Conservation (phyloP, 2,329 filamentous ascomycete species). For the Aspergillus brunneoviolaceus region DNA sequence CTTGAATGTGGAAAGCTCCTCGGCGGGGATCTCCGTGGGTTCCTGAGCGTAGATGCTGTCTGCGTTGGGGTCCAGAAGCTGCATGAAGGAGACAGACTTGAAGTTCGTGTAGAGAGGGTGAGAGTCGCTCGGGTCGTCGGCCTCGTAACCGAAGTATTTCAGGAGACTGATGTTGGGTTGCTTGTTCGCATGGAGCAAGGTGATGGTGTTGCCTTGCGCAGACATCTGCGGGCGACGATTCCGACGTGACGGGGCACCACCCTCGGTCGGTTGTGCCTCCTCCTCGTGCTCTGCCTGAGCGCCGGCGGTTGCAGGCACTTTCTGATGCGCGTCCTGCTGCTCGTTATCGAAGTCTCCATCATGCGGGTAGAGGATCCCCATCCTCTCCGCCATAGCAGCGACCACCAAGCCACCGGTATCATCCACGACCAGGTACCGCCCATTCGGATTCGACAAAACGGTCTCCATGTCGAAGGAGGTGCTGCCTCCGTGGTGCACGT, state of each 20-base stretch:
- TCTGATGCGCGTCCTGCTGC: neutral
- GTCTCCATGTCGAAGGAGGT: slow-evolving; percentile 23
- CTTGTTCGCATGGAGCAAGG: slow-evolving; percentile 63
- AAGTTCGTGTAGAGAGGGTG: slow-evolving; percentile 84
- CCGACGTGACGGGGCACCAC: neutral
- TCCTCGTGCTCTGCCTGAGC: slow-evolving; percentile 27
- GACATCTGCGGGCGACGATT: slow-evolving; percentile 34
- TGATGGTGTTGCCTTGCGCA: slow-evolving; percentile 59
- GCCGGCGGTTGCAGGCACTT: neutral
- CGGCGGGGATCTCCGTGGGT: slow-evolving; percentile 59
- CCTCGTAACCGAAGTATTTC: slow-evolving; percentile 85
- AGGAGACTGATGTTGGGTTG: slow-evolving; percentile 83
- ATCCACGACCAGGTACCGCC: slow-evolving; percentile 79
- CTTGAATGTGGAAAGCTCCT: slow-evolving; percentile 70
- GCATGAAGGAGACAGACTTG: slow-evolving; percentile 85
- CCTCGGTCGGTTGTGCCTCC: slow-evolving; percentile 17
- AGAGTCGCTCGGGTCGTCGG: slow-evolving; percentile 58
- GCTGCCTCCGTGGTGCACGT: slow-evolving; percentile 72
- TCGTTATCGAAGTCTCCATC: slow-evolving; percentile 18
- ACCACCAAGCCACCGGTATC: slow-evolving; percentile 82
- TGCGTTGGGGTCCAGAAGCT: slow-evolving; percentile 73
- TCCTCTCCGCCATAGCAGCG: slow-evolving; percentile 81
- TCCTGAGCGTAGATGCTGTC: slow-evolving; percentile 72
- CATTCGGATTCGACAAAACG: slow-evolving; percentile 42
- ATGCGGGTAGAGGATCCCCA: slow-evolving; percentile 70